Percentiles rank a stretch among this genome's conserved stretches.
phyloP scores from a whole-genome alignment of 2,329 filamentous ascomycete species.

The Bipolaris victoriae region DNA sequence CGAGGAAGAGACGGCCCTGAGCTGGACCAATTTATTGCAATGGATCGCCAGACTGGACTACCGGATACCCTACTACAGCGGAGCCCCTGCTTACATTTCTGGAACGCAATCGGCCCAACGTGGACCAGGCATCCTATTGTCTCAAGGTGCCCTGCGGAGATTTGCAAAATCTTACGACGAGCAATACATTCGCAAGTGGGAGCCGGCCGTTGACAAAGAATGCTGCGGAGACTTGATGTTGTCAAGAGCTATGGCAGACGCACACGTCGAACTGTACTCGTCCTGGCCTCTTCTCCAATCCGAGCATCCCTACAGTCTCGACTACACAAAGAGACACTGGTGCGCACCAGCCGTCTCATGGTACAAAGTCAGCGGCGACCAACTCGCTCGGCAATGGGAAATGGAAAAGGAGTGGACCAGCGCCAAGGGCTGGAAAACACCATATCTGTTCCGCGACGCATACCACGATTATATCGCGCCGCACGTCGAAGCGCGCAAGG shows the following conservation, averaged over 20 bases:
- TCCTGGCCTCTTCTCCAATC: slow-evolving; percentile 54
- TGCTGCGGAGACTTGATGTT: slow-evolving; percentile 50
- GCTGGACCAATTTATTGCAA: slow-evolving; percentile 48
- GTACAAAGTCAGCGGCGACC: slow-evolving; percentile 37
- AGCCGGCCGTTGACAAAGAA: slow-evolving; percentile 35
- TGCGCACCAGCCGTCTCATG: slow-evolving; percentile 52
- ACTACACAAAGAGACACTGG: slow-evolving; percentile 51
- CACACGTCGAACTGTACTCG: slow-evolving; percentile 45
- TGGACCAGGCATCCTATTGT: slow-evolving; percentile 53
- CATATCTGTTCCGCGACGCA: slow-evolving; percentile 44
- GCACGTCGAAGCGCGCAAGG: slow-evolving; percentile 33
- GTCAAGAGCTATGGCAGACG: slow-evolving; percentile 42
- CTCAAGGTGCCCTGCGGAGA: slow-evolving; percentile 48
- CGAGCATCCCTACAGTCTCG: slow-evolving; percentile 49
- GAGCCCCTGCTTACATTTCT: slow-evolving; percentile 47
- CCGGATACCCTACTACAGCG: slow-evolving; percentile 52
- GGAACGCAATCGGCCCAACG: slow-evolving; percentile 51
- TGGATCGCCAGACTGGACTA: slow-evolving; percentile 50
- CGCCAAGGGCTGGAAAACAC: slow-evolving; percentile 39
- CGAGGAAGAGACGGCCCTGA: slow-evolving; percentile 44
- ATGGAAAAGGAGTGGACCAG: slow-evolving; percentile 43
- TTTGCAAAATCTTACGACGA: slow-evolving; percentile 42
- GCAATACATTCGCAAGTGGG: slow-evolving; percentile 42
- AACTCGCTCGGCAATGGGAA: slow-evolving; percentile 40
- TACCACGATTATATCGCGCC: slow-evolving; percentile 42